Evolutionary conservation across 495 filamentous ascomycete species (phyloP).

Genomic region (Thermothielavioides terrestris): DNA sequence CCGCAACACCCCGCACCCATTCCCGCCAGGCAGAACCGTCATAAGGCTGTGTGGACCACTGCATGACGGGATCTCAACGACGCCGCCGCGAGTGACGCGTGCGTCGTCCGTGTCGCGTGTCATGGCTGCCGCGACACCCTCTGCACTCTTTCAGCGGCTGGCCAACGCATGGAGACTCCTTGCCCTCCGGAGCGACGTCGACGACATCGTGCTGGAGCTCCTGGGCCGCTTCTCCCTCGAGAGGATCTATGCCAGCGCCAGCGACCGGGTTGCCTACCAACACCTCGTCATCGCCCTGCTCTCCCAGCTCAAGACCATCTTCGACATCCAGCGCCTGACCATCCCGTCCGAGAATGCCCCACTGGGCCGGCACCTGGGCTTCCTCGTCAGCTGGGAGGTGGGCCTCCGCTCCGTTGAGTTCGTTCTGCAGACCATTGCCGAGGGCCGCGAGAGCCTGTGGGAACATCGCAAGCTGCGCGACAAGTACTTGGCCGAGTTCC

Average conservation of each 20-base stretch:
- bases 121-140: slow-evolving; percentile 27
- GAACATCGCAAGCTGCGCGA: slow-evolving; percentile 23
- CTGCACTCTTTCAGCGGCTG: slow-evolving; percentile 29
- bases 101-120: slow-evolving; percentile 5
- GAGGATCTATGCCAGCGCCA: slow-evolving; percentile 24
- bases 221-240: slow-evolving; percentile 33
- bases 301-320: slow-evolving; percentile 22
- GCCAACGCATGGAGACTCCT: slow-evolving; percentile 24
- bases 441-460: slow-evolving; percentile 28
- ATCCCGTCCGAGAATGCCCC: slow-evolving; percentile 25
- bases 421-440: slow-evolving; percentile 25
- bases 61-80: not conserved
- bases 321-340: slow-evolving; percentile 29
- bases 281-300: slow-evolving; percentile 21
- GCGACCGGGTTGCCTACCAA: slow-evolving; percentile 19
- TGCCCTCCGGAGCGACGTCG: slow-evolving; percentile 29
- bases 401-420: slow-evolving; percentile 29
- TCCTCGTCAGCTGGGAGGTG: slow-evolving; percentile 32
- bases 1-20: slow-evolving; percentile 1
- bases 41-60: not conserved
- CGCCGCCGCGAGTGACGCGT: not conserved
- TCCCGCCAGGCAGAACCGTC: slow-evolving; percentile 2
- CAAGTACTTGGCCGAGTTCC: slow-evolving; percentile 27
- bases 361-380: slow-evolving; percentile 28
- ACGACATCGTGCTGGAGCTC: slow-evolving; percentile 30